Conservation (phyloP, 1,139 yeast species). For the Oligophagozyma castellii region DNA sequence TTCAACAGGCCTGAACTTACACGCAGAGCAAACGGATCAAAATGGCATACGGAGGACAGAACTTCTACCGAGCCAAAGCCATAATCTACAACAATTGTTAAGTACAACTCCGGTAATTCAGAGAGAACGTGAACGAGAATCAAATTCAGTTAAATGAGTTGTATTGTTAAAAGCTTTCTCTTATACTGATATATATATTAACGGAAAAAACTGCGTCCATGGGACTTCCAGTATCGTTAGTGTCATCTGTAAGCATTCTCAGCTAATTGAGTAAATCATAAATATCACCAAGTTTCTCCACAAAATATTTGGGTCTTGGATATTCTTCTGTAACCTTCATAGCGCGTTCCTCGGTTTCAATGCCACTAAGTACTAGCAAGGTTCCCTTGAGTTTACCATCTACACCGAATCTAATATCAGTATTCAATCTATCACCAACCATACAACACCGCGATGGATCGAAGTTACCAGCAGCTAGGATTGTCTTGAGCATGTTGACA, state of each 20-base stretch:
- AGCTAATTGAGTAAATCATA: slow-evolving; percentile 15
- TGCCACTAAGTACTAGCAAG: slow-evolving; percentile 78
- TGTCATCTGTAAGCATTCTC: background rate
- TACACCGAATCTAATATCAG: slow-evolving; percentile 86
- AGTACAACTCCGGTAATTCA: slow-evolving; percentile 49
- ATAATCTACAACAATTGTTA: slow-evolving; percentile 45
- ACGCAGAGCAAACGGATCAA: too few species aligned
- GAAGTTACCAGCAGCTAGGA: slow-evolving; percentile 47
- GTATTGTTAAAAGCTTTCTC: too few species aligned
- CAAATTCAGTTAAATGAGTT: slow-evolving; percentile 15
- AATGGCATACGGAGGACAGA: too few species aligned
- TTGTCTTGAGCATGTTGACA: slow-evolving; percentile 80
- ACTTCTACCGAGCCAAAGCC: too few species aligned
- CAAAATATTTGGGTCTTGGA: slow-evolving; percentile 53
- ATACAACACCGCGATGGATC: slow-evolving; percentile 61
- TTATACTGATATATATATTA: too few species aligned
- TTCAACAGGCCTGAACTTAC: slow-evolving; percentile 15
- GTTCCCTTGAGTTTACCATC: slow-evolving; percentile 75
- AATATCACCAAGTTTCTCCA: slow-evolving; percentile 64
- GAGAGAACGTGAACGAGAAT: slow-evolving; percentile 36
- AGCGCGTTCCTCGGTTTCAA: slow-evolving; percentile 58
- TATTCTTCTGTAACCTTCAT: slow-evolving; percentile 28
- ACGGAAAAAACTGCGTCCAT: too few species aligned
- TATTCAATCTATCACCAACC: slow-evolving; percentile 92
- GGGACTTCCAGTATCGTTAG: too few species aligned